Base-by-base conservation (phyloP, 2,329 filamentous ascomycete species). In the Corinectria fuckeliana region DNA sequence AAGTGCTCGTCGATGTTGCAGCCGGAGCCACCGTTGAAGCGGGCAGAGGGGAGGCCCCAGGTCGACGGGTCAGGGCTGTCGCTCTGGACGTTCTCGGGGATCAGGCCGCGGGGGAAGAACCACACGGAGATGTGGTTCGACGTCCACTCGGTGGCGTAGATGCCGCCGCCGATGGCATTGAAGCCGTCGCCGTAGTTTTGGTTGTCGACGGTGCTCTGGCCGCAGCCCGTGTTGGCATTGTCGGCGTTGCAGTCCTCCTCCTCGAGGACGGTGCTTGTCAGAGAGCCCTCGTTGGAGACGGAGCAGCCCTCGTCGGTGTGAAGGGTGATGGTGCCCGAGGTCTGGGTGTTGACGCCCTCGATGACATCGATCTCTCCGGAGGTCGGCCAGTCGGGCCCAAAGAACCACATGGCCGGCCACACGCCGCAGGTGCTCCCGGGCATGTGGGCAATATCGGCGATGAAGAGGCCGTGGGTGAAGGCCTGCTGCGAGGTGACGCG, bases 101-200 rank as follows among this genome's bases (percentile, higher is more conserved):
- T 85, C 13, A 74, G 73, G 62, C 74, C 75, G 60, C 91, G 88
- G 0, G 88, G 81, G 77, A 96, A 97, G 82, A 92, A 94, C 86
- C 88, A 97, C 64, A 96, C 82, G 38, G 83, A 83, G 74, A 98
- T 95, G 63, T 81, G 81, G 0, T 83, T 73, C 26, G 83, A 82
- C 2, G 89, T 92, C 91, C 93, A 96, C 75, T 93, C 88, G 56
- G 89, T 85, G 30, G 87, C 90, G 69, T 90, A 93, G 44, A 93
- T 81, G 36, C 90, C 91, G 21, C 91, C 91, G 9, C 84, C 82
- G 28, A 77, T 82, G 21, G 78, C 78, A 76, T 95, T 95, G 81
- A 96, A 93, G 6, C 84, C 86, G 23, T 84, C 78, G 13, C 90
- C 90, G 66, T 88, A 91, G 65, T 83, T 85, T 42, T 79, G 73